These are phyloP conservation scores for Posidonia australis DNA, from an alignment of 106 monocot genomes.

Conservation along the genomic window DNA sequence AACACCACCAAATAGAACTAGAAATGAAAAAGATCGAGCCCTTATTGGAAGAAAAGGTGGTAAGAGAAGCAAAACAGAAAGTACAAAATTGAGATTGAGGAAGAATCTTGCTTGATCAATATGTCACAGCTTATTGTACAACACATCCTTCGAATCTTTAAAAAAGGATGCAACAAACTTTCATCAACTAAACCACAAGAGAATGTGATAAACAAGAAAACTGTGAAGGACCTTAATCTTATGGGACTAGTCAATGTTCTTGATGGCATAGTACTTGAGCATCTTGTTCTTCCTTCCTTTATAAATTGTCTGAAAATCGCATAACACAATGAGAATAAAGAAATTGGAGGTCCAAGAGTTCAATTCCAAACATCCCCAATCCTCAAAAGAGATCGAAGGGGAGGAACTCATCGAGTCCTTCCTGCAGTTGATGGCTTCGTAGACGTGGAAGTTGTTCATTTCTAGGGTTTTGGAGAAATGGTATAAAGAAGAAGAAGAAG, in stretches of 20 bases:
- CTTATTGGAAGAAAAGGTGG: not conserved
- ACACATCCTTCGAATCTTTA: constrained; percentile 39
- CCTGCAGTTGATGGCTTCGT: constrained; percentile 86
- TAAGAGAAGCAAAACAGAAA: no score
- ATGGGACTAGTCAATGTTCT: constrained; percentile 95
- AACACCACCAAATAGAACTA: no score
- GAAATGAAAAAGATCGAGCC: not conserved
- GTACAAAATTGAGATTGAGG: not conserved
- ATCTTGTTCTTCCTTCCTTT: constrained; percentile 97
- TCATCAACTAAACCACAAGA: no score
- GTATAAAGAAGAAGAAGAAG: no score
- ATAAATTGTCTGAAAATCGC: constrained; percentile 52
- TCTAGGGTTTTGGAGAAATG: constrained; percentile 1
- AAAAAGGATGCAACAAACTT: no score
- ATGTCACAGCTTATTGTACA: constrained; percentile 82
- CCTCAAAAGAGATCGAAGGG: constrained; percentile 3
- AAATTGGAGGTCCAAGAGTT: no score
- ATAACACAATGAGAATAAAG: not conserved
- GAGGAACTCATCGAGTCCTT: constrained; percentile 66
- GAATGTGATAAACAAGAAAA: not conserved
- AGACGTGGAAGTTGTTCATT: constrained; percentile 95
- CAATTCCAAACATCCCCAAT: constrained; percentile 2
- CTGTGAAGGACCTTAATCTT: constrained; percentile 80
- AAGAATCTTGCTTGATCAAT: constrained; percentile 63
- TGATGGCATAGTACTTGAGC: constrained; percentile 88